Evolutionary conservation across 352 stramenopile genomes (phyloP), one percentile per base, ranked within the genome.

Genomic region (Phytopythium aichiense): DNA sequence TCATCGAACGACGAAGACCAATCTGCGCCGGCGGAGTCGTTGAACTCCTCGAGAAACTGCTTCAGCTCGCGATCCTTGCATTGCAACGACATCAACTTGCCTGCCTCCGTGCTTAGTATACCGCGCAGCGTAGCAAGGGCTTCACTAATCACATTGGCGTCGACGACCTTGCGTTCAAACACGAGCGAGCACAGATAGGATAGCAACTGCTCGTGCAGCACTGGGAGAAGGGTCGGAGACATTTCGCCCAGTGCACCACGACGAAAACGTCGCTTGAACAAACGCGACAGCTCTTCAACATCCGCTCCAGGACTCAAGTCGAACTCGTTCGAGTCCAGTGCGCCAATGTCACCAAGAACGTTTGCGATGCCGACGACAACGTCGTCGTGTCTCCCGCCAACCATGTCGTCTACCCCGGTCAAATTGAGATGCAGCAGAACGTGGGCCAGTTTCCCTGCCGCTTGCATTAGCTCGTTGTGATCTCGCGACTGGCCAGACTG

Each of bases 141-240:
- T 60, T 85, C 64, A 31, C 80, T 61, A 4, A 93, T 62, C 3
- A 87, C 64, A 25, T 72, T 61, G 1, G 80, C 59, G 9, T 65
- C 49, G 45, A 71, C 56, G 37, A 52, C 63, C 52, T 54, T 59
- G 38, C 65, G 67, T 53, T 91, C 83, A 38, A 92, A 91, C 43
- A 94, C 46, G 23, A 92, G 22, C n/a, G 82, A 88, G 37, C 77
- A 82, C 45, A 94, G 49, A 54, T 76, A 85, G 15, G 70, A 60
- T 3, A 94, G 67, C 46, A 91, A 53, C 42, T 69, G 68, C 55
- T 90, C 82, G 58, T 91, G 72, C 81, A 94, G 89, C 13, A 64
- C 46, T 6, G 72, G 33, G 33, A 72, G 22, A 23, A 88, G 89
- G 8, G 60, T 75, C 3, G 63, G 66, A n/a, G 77, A 81, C 0